Conservation (phyloP, 1,284 basidiomycete species). For the Fomitopsis pinicola region DNA sequence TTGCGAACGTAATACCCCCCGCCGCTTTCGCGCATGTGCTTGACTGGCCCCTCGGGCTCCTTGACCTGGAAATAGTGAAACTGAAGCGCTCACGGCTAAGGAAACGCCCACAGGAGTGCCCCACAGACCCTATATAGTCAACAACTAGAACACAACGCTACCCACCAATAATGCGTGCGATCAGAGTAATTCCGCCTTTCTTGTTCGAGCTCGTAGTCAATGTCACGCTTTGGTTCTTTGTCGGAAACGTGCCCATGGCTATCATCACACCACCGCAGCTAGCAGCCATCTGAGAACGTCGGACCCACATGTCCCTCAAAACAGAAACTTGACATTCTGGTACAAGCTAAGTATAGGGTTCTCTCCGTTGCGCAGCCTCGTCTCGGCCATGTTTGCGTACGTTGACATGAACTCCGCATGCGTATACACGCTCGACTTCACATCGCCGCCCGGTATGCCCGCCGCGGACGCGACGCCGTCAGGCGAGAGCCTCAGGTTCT, state of each 20-base stretch:
- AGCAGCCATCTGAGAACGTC: not conserved
- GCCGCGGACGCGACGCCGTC: constrained; percentile 70
- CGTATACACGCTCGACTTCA: constrained; percentile 76
- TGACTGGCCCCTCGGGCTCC: not conserved
- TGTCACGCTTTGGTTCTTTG: too few species aligned
- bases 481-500: constrained; percentile 53
- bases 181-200: too few species aligned
- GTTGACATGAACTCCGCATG: constrained; percentile 83
- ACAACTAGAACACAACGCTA: too few species aligned
- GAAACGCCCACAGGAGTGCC: too few species aligned
- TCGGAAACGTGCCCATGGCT: too few species aligned
- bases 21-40: not conserved
- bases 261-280: too few species aligned
- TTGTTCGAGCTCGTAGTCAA: too few species aligned
- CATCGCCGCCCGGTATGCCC: constrained; percentile 76
- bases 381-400: constrained; percentile 71
- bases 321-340: constrained; percentile 85
- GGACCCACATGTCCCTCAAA: constrained; percentile 35
- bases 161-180: too few species aligned
- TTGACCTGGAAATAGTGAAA: too few species aligned
- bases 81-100: too few species aligned
- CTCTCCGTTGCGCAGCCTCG: constrained; percentile 70
- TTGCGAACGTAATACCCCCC: not conserved
- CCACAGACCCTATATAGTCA: too few species aligned
- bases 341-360: constrained; percentile 88